Percentiles rank a stretch among this genome's conserved stretches.
These are phyloP conservation scores for Crithidia bombi DNA, from an alignment of 208 protist genomes.

Conservation along the genomic window DNA sequence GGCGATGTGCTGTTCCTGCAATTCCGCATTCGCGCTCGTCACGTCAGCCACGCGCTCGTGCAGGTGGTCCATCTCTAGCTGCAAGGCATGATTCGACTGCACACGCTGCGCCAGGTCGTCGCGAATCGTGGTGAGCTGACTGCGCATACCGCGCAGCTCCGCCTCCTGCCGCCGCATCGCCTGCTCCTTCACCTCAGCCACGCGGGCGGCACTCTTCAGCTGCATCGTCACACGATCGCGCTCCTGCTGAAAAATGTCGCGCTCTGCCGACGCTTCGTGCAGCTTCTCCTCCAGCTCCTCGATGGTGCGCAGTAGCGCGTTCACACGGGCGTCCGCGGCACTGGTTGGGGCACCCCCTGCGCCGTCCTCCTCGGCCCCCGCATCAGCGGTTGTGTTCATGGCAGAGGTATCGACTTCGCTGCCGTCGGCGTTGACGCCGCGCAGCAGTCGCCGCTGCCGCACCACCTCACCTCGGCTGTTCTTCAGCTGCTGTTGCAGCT, in stretches of 20 bases:
- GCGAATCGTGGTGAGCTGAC: conserved; percentile 46
- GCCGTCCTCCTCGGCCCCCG: conserved; percentile 16
- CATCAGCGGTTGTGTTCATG: conserved; percentile 2
- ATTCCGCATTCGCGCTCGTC: conserved; percentile 41
- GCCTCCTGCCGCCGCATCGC: conserved; percentile 48
- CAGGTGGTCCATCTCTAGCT: conserved; percentile 54
- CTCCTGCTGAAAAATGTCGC: conserved; percentile 43
- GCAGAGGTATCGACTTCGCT: conserved; percentile 20
- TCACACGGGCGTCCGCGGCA: conserved; percentile 47
- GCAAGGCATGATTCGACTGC: conserved; percentile 42
- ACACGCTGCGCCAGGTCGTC: conserved; percentile 59
- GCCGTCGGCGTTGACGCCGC: conserved; percentile 17
- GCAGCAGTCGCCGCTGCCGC: conserved; percentile 35
- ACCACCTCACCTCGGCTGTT: conserved; percentile 30
- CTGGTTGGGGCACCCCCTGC: neutral
- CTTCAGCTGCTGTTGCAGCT: conserved; percentile 42
- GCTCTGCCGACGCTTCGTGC: conserved; percentile 34
- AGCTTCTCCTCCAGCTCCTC: conserved; percentile 46
- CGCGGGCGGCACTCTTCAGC: conserved; percentile 37
- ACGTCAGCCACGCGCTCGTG: conserved; percentile 47
- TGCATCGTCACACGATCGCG: conserved; percentile 53
- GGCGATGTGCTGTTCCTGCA: conserved; percentile 33
- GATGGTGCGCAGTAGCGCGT: conserved; percentile 40
- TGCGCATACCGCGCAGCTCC: conserved; percentile 45
- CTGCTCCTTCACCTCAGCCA: conserved; percentile 52